phyloP scores from a whole-genome alignment of 148 eudicot genomes.

The Arctostaphylos glauca region DNA sequence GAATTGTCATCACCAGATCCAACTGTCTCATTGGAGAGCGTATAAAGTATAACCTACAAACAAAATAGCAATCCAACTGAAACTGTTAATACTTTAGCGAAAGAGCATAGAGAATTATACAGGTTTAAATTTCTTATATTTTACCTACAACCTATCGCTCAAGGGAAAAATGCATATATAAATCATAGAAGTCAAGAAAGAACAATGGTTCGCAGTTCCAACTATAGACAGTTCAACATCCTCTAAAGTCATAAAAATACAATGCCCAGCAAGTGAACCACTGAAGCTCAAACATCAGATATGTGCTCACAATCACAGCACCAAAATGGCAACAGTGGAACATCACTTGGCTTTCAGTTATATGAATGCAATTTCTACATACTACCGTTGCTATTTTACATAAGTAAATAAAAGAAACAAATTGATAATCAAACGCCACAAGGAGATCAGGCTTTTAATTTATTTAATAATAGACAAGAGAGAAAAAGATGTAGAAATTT shows the following conservation, averaged over 20 bases:
- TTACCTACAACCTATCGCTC: neutral
- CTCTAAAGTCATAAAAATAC: neutral
- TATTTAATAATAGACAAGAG: neutral
- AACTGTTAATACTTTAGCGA: neutral
- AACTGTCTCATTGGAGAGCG: slow-evolving; percentile 45
- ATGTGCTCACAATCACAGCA: neutral
- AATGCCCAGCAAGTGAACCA: neutral
- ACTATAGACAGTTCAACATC: neutral
- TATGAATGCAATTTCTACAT: neutral
- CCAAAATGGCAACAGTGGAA: neutral
- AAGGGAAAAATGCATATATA: neutral
- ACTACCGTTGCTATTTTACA: neutral
- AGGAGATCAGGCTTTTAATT: neutral
- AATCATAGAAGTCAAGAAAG: neutral
- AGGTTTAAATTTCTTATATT: neutral
- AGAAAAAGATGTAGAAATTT: neutral
- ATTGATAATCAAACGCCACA: neutral
- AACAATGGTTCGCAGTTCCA: neutral
- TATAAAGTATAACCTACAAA: slow-evolving; percentile 76
- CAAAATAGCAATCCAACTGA: slow-evolving; percentile 3
- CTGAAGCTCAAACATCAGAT: slow-evolving; percentile 8
- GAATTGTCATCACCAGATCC: slow-evolving; percentile 32
- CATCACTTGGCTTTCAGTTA: neutral
- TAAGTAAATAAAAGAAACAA: neutral
- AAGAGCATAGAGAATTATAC: neutral